These are phyloP conservation scores for Dinochytrium kinnereticum DNA, from an alignment of 371 early-diverging fungal genomes.

Conservation along the genomic window DNA sequence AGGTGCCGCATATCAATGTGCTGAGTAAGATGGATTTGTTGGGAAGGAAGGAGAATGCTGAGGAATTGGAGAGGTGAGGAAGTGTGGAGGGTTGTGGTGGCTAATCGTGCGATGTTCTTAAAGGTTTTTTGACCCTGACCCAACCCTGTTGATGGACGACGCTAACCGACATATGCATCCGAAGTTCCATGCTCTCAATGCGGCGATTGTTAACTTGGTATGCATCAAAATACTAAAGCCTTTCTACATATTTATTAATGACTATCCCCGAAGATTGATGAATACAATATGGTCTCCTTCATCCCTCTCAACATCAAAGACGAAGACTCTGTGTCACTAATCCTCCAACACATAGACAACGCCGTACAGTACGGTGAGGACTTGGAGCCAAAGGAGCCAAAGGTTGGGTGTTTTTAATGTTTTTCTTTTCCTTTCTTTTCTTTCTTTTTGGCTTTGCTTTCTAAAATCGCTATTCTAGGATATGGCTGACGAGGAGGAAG, in stretches of 20 bases:
- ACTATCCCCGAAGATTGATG: conserved; percentile 71
- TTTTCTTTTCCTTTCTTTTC: too few species aligned
- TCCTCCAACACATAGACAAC: conserved; percentile 90
- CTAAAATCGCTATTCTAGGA: neutral
- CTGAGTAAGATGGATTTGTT: conserved; percentile 98
- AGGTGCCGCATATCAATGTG: conserved; percentile 96
- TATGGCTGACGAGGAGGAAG: conserved; percentile 3
- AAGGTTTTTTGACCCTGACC: conserved; percentile 89
- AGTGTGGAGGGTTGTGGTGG: conserved; percentile 41
- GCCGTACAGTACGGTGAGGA: conserved; percentile 98
- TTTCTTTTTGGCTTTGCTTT: neutral
- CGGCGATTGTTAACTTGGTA: conserved; percentile 86
- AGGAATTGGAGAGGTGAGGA: conserved; percentile 65
- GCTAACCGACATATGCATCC: conserved; percentile 69
- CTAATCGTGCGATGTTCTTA: conserved; percentile 45
- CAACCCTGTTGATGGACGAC: conserved; percentile 80
- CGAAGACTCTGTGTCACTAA: conserved; percentile 89
- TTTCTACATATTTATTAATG: conserved; percentile 3
- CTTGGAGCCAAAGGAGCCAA: conserved; percentile 83
- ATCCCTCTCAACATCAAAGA: conserved; percentile 92
- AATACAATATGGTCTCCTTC: conserved; percentile 95
- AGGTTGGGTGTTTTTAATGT: conserved; percentile 23
- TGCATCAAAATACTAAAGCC: conserved; percentile 3
- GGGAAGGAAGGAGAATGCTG: conserved; percentile 55
- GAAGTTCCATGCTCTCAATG: conserved; percentile 84